Conservation (phyloP, 2,329 filamentous ascomycete species). For the Thelonectria rubi region DNA sequence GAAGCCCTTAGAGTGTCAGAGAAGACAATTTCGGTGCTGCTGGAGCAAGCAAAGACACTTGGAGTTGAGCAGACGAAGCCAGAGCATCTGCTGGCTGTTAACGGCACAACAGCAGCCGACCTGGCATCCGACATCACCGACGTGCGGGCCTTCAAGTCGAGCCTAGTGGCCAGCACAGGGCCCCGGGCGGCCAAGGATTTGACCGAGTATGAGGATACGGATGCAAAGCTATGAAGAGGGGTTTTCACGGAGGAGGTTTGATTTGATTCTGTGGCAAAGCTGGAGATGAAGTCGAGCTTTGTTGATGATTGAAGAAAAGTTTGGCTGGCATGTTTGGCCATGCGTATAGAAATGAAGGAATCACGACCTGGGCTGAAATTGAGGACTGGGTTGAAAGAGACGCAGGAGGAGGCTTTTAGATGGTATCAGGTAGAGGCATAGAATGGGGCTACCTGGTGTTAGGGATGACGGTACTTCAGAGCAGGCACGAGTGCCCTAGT, state of each 20-base stretch:
- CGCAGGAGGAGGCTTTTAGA: slow-evolving; percentile 3
- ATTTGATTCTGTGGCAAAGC: slow-evolving; percentile 17
- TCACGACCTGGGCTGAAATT: slow-evolving; percentile 9
- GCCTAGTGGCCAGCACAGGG: slow-evolving; percentile 76
- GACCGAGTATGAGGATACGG: slow-evolving; percentile 85
- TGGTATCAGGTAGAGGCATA: slow-evolving; percentile 13
- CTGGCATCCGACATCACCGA: slow-evolving; percentile 73
- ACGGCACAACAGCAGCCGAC: slow-evolving; percentile 54
- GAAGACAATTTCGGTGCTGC: slow-evolving; percentile 12
- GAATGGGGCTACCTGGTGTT: slow-evolving; percentile 3
- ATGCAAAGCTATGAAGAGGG: slow-evolving; percentile 73
- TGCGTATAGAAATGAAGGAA: slow-evolving; percentile 20
- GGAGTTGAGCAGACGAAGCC: slow-evolving; percentile 17
- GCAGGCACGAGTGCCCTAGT: slow-evolving; percentile 2
- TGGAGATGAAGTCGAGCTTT: slow-evolving; percentile 10
- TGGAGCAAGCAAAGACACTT: slow-evolving; percentile 15
- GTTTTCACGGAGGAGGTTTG: background rate
- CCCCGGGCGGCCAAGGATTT: slow-evolving; percentile 78
- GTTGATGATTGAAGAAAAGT: background rate
- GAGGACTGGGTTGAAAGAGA: slow-evolving; percentile 8
- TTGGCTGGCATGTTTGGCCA: slow-evolving; percentile 28
- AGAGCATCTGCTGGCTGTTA: slow-evolving; percentile 43
- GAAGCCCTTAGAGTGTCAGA: slow-evolving; percentile 15
- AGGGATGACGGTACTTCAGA: slow-evolving; percentile 11
- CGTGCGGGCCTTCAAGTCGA: slow-evolving; percentile 81